Percentiles rank a stretch among this genome's conserved stretches.
Evolutionary conservation across 495 filamentous ascomycete genomes (phyloP).

Genomic region (Parmelia sp.): DNA sequence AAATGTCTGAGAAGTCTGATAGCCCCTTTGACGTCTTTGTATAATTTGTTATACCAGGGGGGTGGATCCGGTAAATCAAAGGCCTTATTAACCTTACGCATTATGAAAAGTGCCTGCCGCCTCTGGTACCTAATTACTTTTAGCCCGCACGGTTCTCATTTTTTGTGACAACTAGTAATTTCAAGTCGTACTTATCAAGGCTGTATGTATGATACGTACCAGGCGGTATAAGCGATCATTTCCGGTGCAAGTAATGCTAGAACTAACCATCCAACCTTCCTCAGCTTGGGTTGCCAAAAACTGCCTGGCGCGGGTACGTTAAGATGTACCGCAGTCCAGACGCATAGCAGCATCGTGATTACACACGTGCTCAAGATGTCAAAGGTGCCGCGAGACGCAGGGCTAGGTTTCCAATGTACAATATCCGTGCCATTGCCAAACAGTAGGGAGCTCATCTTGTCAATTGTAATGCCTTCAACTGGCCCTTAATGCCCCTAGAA

Average conservation of each 20-base stretch:
- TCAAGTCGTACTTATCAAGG: too few species aligned
- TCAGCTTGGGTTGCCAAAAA: conserved; percentile 13
- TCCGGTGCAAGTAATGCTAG: conserved; percentile 35
- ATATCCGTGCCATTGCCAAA: conserved; percentile 18
- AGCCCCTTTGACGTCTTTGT: not conserved
- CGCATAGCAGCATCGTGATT: conserved; percentile 35
- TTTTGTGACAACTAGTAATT: too few species aligned
- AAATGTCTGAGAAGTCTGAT: not conserved
- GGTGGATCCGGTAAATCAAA: not conserved
- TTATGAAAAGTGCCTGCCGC: conserved; percentile 1
- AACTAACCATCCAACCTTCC: conserved; percentile 30
- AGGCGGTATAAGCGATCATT: conserved; percentile 27
- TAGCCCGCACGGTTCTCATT: not conserved
- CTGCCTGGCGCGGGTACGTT: conserved; percentile 28
- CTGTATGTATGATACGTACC: conserved; percentile 7
- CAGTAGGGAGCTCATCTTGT: conserved; percentile 16
- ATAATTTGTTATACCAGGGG: not conserved
- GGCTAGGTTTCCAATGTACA: conserved; percentile 16
- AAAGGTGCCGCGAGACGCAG: conserved; percentile 33
- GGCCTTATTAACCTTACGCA: conserved; percentile 3
- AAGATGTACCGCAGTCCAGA: conserved; percentile 41
- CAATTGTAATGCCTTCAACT: too few species aligned
- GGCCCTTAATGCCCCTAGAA: too few species aligned
- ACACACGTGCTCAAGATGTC: conserved; percentile 34
- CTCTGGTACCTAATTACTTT: conserved; percentile 5